Evolutionary conservation across 1,284 basidiomycete genomes (phyloP).

Genomic region (Hortiboletus rubellus): DNA sequence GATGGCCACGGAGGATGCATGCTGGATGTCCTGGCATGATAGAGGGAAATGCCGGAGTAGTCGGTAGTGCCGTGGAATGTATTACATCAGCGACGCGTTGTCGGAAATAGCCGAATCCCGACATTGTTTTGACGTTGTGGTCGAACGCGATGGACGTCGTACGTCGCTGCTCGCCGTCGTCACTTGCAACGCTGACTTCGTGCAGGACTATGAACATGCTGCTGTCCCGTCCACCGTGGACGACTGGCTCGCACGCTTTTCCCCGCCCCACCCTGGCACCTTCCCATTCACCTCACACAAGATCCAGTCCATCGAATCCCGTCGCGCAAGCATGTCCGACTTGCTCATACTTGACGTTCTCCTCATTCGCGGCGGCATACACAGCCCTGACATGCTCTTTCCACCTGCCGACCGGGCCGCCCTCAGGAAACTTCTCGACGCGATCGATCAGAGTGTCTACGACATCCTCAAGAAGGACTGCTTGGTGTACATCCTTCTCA

Average conservation of each 20-base stretch:
- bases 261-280: slow-evolving; percentile 6
- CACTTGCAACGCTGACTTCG: slow-evolving; percentile 4
- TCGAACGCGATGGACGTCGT: slow-evolving; percentile 34
- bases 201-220: slow-evolving; percentile 14
- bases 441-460: slow-evolving; percentile 60
- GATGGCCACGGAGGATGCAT: too few relatives aligned
- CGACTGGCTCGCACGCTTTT: slow-evolving; percentile 27
- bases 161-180: slow-evolving; percentile 15
- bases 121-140: slow-evolving; percentile 3
- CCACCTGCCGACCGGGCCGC: slow-evolving; percentile 59
- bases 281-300: slow-evolving; percentile 27
- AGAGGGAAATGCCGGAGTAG: too few relatives aligned
- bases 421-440: slow-evolving; percentile 56
- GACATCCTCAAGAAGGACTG: slow-evolving; percentile 77
- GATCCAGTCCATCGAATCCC: slow-evolving; percentile 51
- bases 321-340: slow-evolving; percentile 62
- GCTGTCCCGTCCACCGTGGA: slow-evolving; percentile 15
- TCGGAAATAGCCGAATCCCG: slow-evolving; percentile 13
- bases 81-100: slow-evolving; percentile 16
- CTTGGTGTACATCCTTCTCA: slow-evolving; percentile 73
- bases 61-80: too few relatives aligned
- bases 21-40: too few relatives aligned
- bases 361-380: slow-evolving; percentile 62
- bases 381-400: slow-evolving; percentile 56
- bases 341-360: slow-evolving; percentile 73